Base-by-base conservation (phyloP, 2,329 filamentous ascomycete genomes). In the Zymoseptoria crescenta region DNA sequence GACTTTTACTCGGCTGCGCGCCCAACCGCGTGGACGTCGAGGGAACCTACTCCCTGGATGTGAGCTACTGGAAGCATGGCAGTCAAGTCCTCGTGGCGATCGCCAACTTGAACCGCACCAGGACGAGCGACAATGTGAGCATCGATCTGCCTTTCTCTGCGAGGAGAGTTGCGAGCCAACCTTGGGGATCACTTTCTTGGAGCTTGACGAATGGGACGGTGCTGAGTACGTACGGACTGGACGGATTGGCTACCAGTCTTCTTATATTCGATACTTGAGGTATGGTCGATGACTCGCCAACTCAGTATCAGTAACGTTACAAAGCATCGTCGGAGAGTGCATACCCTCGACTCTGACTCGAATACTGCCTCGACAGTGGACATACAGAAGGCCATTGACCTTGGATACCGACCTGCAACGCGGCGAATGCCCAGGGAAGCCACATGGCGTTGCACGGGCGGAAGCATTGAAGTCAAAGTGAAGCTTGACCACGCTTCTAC, bases 1-100 rank as follows among this genome's bases (percentile, higher is more conserved):
- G 56, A 2, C 76, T 79, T 52, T 53, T 80, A 35, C 70, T 80
- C 16, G 72, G 70, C 5, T 65, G 72, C 8, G 62, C 68, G 30
- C 69, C 69, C 41, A 60, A 54, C 24, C 27, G 56, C n/a, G 57
- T 69, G 19, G 9, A 49, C 35, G 53, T 65, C 9, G 48, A 53
- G 9, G 54, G 52, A n/a, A 41, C 61, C 21, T 55, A 56, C 3
- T 30, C 59, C 0, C 27, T 68, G 4, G 67, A 70, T 55, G 61
- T 66, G 9, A 59, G 66, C n/a, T 67, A 67, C 49, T 70, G 67
- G 68, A 49, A 8, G 0, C 4, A 57, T 1, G 62, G 55, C 5
- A 50, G 55, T 2, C 56, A 60, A 52, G 54, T 65, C 6, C 53
- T 70, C 59, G 62, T 69, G 3, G 60, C 65, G 5, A 20, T 70